Percentiles rank a stretch among this genome's conserved stretches.
phyloP scores from a whole-genome alignment of 1,284 basidiomycete species.

The Prillingera fragicola region DNA sequence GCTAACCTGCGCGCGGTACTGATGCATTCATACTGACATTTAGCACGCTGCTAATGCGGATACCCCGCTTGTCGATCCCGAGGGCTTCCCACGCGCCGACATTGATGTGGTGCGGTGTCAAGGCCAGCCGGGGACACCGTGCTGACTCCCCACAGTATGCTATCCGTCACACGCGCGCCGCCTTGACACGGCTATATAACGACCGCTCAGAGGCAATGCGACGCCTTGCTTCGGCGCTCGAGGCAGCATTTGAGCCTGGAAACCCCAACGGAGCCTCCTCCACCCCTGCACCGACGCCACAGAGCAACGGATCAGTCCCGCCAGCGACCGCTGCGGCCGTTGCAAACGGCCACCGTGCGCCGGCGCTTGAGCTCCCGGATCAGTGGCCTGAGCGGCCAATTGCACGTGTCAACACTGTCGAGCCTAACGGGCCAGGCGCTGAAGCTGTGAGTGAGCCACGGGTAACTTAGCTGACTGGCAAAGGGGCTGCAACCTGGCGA shows the following conservation, averaged over 20 bases:
- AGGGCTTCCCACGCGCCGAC: slow-evolving; percentile 74
- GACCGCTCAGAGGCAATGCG: slow-evolving; percentile 64
- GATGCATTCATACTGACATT: not conserved
- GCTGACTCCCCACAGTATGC: slow-evolving; percentile 54
- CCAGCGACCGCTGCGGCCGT: not conserved
- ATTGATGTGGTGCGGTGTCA: slow-evolving; percentile 56
- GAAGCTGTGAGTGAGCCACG: slow-evolving; percentile 59
- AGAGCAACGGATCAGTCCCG: slow-evolving; percentile 2
- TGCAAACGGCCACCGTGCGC: slow-evolving; percentile 7
- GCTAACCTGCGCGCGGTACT: not conserved
- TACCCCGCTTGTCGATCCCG: slow-evolving; percentile 68
- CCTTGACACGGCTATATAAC: slow-evolving; percentile 57
- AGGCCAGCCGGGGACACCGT: too few species aligned
- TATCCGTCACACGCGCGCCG: slow-evolving; percentile 59
- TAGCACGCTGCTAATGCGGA: slow-evolving; percentile 35
- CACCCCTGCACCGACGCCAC: not conserved
- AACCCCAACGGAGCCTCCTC: slow-evolving; percentile 3
- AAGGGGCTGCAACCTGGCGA: slow-evolving; percentile 69
- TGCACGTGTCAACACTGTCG: slow-evolving; percentile 71
- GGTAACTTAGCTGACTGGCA: slow-evolving; percentile 4
- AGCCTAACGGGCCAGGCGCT: slow-evolving; percentile 68
- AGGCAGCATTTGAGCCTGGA: slow-evolving; percentile 51
- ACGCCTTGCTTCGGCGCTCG: slow-evolving; percentile 61
- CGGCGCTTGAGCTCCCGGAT: slow-evolving; percentile 5
- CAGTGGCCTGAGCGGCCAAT: slow-evolving; percentile 50